These are phyloP conservation scores for Coniella vitis DNA, from an alignment of 2,329 filamentous ascomycete species.

Conservation along the genomic window DNA sequence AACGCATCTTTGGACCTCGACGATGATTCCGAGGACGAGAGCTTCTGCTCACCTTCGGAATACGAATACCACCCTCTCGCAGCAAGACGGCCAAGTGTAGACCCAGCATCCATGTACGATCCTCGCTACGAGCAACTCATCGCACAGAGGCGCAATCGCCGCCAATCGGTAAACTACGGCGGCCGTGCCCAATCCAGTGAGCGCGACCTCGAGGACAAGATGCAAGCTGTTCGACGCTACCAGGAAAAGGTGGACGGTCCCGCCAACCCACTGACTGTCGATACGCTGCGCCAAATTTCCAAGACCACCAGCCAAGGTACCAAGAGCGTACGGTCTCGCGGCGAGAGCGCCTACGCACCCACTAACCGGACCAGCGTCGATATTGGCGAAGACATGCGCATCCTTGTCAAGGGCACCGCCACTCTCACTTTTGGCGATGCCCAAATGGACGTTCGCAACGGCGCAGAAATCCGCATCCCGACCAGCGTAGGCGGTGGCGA, in stretches of 20 bases:
- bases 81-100: conserved; percentile 27
- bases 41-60: conserved; percentile 31
- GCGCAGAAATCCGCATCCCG: conserved; percentile 53
- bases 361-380: conserved; percentile 51
- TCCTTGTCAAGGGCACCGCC: conserved; percentile 51
- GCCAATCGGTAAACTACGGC: conserved; percentile 34
- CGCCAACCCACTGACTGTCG: conserved; percentile 45
- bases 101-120: conserved; percentile 32
- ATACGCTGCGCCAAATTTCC: conserved; percentile 45
- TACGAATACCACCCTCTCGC: conserved; percentile 24
- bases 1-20: conserved; percentile 25
- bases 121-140: conserved; percentile 35
- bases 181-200: conserved; percentile 14
- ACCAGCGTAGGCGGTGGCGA: conserved; percentile 36
- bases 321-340: conserved; percentile 52
- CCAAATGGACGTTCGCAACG: conserved; percentile 52
- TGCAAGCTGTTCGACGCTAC: conserved; percentile 40
- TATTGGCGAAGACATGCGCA: conserved; percentile 48
- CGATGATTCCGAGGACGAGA: conserved; percentile 30
- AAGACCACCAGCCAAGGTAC: conserved; percentile 49
- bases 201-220: conserved; percentile 32
- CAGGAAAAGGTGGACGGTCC: conserved; percentile 44
- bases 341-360: conserved; percentile 57
- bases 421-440: conserved; percentile 49
- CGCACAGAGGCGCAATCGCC: conserved; percentile 25